Conservation (phyloP, 345 rosid genomes). For the Bruguiera sexangula region DNA sequence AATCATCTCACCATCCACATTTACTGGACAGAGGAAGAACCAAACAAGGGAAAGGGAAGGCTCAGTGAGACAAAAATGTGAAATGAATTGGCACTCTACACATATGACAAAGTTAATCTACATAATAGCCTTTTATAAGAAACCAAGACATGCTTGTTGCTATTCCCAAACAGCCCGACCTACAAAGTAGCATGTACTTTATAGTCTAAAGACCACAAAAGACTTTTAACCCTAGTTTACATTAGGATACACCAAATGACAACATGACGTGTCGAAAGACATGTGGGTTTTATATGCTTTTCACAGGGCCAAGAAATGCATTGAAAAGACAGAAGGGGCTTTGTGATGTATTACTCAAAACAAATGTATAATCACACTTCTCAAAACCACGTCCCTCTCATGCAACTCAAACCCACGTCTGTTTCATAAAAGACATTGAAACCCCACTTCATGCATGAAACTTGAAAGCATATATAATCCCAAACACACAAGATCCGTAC, state of each 20-base stretch:
- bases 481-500: conserved; percentile 2
- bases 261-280: not conserved
- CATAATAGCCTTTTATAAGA: not conserved
- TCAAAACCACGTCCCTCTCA: not conserved
- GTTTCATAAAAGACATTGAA: conserved; percentile 29
- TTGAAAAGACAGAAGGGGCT: conserved; percentile 4
- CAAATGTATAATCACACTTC: not conserved
- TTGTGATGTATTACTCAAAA: not conserved
- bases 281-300: not conserved
- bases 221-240: too few relatives aligned
- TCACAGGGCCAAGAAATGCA: conserved; percentile 10
- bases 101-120: too few relatives aligned
- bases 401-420: conserved; percentile 39
- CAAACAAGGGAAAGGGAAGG: too few relatives aligned
- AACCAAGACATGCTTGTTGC: conserved; percentile 33
- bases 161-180: conserved; percentile 25
- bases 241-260: too few relatives aligned
- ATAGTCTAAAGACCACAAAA: not conserved
- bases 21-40: too few relatives aligned
- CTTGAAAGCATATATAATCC: conserved; percentile 1
- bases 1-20: too few relatives aligned
- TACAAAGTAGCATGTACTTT: conserved; percentile 3
- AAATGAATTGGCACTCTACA: too few relatives aligned
- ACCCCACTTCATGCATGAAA: conserved; percentile 12
- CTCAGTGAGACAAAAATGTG: too few relatives aligned